A percentile compares a stretch with the other conserved stretches of the same genome.
Conservation (phyloP, 331 rosid species). For the Acacia concinna region DNA sequence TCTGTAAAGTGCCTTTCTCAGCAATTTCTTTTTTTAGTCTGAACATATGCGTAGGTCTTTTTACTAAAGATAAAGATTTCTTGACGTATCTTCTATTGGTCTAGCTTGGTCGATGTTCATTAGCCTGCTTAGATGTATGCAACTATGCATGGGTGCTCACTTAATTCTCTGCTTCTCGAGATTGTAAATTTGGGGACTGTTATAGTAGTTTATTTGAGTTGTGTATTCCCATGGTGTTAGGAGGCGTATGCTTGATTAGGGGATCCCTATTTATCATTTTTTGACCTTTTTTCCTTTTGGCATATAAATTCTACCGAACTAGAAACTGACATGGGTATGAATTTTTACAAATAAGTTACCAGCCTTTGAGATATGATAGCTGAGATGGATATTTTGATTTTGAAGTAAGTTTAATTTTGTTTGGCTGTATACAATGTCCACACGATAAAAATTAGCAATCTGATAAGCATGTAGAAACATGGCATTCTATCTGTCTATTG, state of each 20-base stretch:
- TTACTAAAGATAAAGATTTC: slow-evolving; percentile 8
- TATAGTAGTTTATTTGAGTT: not conserved
- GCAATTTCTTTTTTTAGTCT: slow-evolving; percentile 14
- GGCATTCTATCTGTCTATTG: slow-evolving; percentile 2
- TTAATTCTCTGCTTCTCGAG: slow-evolving; percentile 10
- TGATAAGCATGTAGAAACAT: not conserved
- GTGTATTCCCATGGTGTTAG: not conserved
- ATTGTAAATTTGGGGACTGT: slow-evolving; percentile 7
- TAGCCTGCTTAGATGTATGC: slow-evolving; percentile 19
- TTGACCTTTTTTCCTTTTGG: not conserved
- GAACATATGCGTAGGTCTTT: not conserved
- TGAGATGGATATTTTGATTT: slow-evolving; percentile 14
- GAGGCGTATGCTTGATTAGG: not conserved
- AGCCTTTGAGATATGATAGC: slow-evolving; percentile 17
- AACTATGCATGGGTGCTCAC: slow-evolving; percentile 1
- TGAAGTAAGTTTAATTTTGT: not conserved
- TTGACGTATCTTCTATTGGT: not conserved
- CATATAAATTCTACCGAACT: not conserved
- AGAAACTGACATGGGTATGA: not conserved
- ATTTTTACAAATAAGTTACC: not conserved
- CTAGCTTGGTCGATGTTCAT: slow-evolving; percentile 20
- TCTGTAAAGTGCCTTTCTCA: slow-evolving; percentile 52
- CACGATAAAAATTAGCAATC: not conserved
- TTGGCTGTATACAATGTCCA: not conserved
- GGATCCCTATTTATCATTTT: slow-evolving; percentile 9